Percentiles rank a stretch among this genome's conserved stretches.
phyloP scores from a whole-genome alignment of 495 filamentous ascomycete genomes.

The Articulospora tetracladia region DNA sequence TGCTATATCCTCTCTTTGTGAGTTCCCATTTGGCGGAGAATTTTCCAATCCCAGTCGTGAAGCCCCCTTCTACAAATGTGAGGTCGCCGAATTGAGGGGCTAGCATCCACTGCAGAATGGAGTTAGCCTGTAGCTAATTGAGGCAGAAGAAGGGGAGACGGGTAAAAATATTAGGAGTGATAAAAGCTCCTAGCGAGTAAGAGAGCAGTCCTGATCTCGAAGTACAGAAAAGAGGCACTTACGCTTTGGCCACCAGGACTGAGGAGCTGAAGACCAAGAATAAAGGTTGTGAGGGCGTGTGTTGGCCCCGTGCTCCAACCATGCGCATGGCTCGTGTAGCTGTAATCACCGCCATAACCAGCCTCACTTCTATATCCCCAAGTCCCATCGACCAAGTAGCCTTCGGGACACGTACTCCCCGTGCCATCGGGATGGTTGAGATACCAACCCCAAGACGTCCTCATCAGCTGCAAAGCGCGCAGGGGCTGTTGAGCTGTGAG shows the following conservation, averaged over 20 bases:
- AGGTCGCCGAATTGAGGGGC: conserved; percentile 56
- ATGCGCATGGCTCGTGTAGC: conserved; percentile 48
- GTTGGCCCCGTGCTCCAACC: conserved; percentile 59
- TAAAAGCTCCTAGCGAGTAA: too few species aligned
- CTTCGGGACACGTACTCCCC: conserved; percentile 58
- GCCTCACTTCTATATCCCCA: conserved; percentile 54
- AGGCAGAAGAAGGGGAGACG: too few species aligned
- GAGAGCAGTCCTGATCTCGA: too few species aligned
- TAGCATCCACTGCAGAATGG: conserved; percentile 51
- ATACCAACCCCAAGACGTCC: conserved; percentile 57
- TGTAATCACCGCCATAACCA: conserved; percentile 41
- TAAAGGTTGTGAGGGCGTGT: conserved; percentile 48
- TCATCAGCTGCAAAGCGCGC: conserved; percentile 54
- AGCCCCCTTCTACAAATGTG: conserved; percentile 48
- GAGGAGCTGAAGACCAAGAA: conserved; percentile 51
- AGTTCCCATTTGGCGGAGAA: conserved; percentile 34
- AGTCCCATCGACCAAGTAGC: conserved; percentile 50
- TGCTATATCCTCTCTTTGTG: conserved; percentile 5
- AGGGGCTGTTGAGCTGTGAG: conserved; percentile 43
- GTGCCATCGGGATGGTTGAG: conserved; percentile 57
- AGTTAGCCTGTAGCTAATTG: too few species aligned
- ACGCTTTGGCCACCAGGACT: conserved; percentile 36
- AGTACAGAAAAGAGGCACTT: background rate
- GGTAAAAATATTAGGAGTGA: too few species aligned
- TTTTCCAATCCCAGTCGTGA: conserved; percentile 48